Percentiles rank a stretch among this genome's conserved stretches.
Evolutionary conservation across 202 grass and related monocot genomes (phyloP).

Genomic region (Alloteropsis angusta): DNA sequence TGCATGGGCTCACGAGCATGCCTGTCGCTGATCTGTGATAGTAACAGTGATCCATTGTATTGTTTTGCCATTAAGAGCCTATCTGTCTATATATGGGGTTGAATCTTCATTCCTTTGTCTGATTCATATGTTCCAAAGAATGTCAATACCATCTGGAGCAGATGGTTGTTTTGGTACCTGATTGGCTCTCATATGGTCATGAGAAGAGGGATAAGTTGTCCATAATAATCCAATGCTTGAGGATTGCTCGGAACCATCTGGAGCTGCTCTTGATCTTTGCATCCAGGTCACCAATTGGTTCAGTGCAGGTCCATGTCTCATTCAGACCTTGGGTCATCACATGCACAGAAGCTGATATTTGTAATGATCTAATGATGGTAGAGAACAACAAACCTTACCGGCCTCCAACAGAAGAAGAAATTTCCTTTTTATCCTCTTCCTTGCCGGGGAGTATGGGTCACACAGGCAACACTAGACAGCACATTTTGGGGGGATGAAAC

Average conservation of each 20-base stretch:
- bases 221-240: constrained; percentile 5
- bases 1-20: neutral
- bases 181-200: constrained; percentile 1
- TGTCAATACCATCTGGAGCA: constrained; percentile 3
- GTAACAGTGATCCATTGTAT: constrained; percentile 4
- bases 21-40: constrained; percentile 29
- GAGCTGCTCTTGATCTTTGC: constrained; percentile 22
- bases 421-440: too few species aligned
- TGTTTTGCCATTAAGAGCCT: constrained; percentile 7
- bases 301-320: constrained; percentile 13
- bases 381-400: too few species aligned
- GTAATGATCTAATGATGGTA: constrained; percentile 15
- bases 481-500: neutral
- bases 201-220: constrained; percentile 17
- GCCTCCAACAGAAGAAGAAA: too few species aligned
- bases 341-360: constrained; percentile 3
- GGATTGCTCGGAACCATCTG: constrained; percentile 29
- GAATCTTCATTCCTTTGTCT: constrained; percentile 26
- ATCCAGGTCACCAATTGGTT: constrained; percentile 15
- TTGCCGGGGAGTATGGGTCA: constrained; percentile 1
- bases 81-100: constrained; percentile 8
- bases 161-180: constrained; percentile 6
- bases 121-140: constrained; percentile 35
- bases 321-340: constrained; percentile 13
- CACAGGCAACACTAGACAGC: neutral